Evolutionary conservation across 768 basidiomycete genomes (phyloP), one percentile per base, ranked within the genome.

Genomic region (Podaxis sp.): DNA sequence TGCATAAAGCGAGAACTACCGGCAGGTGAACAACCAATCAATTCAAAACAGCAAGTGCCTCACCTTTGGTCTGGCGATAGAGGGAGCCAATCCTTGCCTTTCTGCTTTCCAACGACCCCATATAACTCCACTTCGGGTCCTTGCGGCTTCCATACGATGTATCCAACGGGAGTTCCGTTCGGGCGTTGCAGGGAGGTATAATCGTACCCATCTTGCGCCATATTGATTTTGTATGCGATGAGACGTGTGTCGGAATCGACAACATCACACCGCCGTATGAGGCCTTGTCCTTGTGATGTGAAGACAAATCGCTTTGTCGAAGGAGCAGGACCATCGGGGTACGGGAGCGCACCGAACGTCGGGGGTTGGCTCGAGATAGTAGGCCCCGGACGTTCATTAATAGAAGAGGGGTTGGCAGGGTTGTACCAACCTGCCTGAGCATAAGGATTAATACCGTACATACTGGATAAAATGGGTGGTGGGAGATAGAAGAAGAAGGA

Each of bases 221-320:
- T 72, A n/a, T 72, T 58, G 49, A 79, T 75, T 15, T 78, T 80
- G 67, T 82, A 82, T 13, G 72, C 75, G 33, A 76, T 73, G 64
- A 75, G 73, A 22, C 73, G 70, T 5, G 30, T 54, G 41, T 76
- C 74, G 0, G 83, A 77, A 0, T 83, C 83, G 48, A 78, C 60
- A 41, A 85, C 76, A 15, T 66, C 72, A 64, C 77, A 82, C 67
- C 82, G 76, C 22, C 81, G 69, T 15, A 84, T 71, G 26, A 77
- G 77, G 3, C 76, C 74, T 57, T 73, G 78, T 64, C 78, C 71
- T 28, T 77, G 70, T 12, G 60, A 54, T n/a, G 74, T 63, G 36
- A 74, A 72, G 0, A 67, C 63, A 20, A 73, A 71, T 5, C 64
- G 65, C 2, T 68, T 60, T 17, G 62, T 49, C 0, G 63, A 60